Base-by-base conservation (phyloP, 2,329 filamentous ascomycete genomes). In the Phialophora tarda region DNA sequence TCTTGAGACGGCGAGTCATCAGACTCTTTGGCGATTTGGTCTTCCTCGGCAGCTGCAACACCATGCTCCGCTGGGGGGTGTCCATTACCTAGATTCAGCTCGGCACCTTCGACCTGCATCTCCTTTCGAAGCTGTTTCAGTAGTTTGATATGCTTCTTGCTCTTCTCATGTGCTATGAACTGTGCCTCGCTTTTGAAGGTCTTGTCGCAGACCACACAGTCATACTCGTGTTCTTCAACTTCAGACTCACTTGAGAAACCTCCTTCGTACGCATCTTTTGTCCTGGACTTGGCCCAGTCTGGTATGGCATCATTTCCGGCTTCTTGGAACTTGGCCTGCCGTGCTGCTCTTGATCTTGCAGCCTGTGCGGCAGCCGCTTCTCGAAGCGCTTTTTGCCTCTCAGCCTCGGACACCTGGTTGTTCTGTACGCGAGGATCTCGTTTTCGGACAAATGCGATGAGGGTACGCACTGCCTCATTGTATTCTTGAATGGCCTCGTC, bases 101-200 rank as follows among this genome's bases (percentile, higher is more conserved):
- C 83, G 55, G 83, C 82, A 73, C 93, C 90, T 74, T 99, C 91
- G 72, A 89, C 88, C 72, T 85, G 86, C 93, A 99, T 96, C 76
- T 95, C 89, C 73, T 87, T 85, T 73, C 88, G 88, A 47, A 99
- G 79, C 67, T 93, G 86, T 71, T 93, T 89, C 6, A 97, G 85
- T 2, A 92, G 90, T 76, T 97, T 98, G 68, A 89, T 79, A 74
- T 99, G 95, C 79, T 98, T 99, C 78, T 97, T 99, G 82, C 94
- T 98, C 80, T 90, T 92, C 80, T 97, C 93, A 74, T 99, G 95
- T 2, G 91, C 89, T 74, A 96, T 89, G 67, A 91, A 93, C 75
- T 98, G 94, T 71, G 92, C 93, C 75, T 96, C 91, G 74, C 93
- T 98, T 79, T 97, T 91, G 77, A 94, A 95, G 0, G 75, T 83